Conservation (phyloP, 1,284 basidiomycete species). For the Farysia itapuensis region DNA sequence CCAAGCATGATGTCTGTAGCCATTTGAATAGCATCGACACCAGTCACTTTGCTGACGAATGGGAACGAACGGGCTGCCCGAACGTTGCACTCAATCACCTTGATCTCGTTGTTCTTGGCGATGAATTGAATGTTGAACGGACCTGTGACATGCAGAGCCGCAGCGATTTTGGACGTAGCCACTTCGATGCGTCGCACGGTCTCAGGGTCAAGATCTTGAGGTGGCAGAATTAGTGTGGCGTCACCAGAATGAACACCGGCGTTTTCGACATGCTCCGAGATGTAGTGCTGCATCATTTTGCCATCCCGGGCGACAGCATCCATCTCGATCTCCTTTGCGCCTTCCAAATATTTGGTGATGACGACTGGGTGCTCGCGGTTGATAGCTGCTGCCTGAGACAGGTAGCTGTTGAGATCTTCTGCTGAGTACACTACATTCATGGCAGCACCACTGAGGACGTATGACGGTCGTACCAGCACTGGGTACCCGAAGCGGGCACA, state of each 20-base stretch:
- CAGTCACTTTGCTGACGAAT: conserved; percentile 97
- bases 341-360: conserved; percentile 98
- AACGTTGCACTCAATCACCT: conserved; percentile 99
- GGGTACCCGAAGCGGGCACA: conserved; percentile 71
- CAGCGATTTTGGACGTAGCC: conserved; percentile 94
- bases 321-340: conserved; percentile 99
- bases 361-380: conserved; percentile 97
- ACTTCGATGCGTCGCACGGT: conserved; percentile 94
- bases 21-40: conserved; percentile 95
- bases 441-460: conserved; percentile 95
- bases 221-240: conserved; percentile 94
- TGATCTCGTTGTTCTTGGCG: conserved; percentile 99
- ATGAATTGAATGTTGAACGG: conserved; percentile 99
- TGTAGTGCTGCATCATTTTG: conserved; percentile 98
- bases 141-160: conserved; percentile 90
- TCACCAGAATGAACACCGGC: conserved; percentile 97
- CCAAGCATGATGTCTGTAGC: conserved; percentile 98
- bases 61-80: conserved; percentile 98
- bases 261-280: conserved; percentile 99
- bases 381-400: conserved; percentile 93
- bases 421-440: conserved; percentile 98
- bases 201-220: conserved; percentile 94
- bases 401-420: conserved; percentile 86
- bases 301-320: conserved; percentile 96
- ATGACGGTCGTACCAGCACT: conserved; percentile 93